Base-by-base conservation (phyloP, 1,139 yeast species). In the Diutina rugosa region DNA sequence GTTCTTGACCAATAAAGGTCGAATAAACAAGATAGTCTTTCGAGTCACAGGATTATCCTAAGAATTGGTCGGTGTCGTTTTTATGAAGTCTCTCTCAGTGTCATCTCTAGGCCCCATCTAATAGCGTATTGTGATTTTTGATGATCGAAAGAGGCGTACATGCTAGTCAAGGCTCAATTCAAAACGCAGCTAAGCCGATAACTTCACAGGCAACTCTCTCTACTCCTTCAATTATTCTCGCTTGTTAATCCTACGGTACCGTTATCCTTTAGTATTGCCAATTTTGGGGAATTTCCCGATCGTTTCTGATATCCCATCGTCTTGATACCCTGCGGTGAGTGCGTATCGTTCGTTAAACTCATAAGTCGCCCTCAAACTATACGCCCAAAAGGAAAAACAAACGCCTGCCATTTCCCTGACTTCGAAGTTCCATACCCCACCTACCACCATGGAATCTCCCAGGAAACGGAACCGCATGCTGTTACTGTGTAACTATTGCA, bases 401-500 rank as follows among this genome's bases (percentile, higher is more conserved):
- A 35, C 10, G 41, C 41, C 14, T 12, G n/a, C 41, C 14, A 12
- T 10, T 35, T 12, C 41, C 41, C 41, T 35, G 5, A n/a, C 41
- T 35, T 35, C 14, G 10, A 35, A 35, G 6, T 10, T 10, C 14
- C 41, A 5, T 10, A 10, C 14, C 41, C 41, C 41, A 2, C 41
- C 10, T 3, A 14, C 46, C n/a, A n/a, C n/a, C 46, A 48, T 48
- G 51, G 51, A 48, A 46, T n/a, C 46, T 12, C 46, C 30, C 41
- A 60, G 59, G 55, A 69, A 66, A 59, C 62, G 74, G 38, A 67
- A 68, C 56, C 64, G 69, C 53, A 67, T 70, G 2, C 63, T 70
- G 4, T 62, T 67, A 44, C 68, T 66, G 49, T 70, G 73, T 56
- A 63, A 64, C 56, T 65, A 63, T 57, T 70, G 73, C 63, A 66